Conservation (phyloP, 768 basidiomycete species). For the Butyriboletus loyo region DNA sequence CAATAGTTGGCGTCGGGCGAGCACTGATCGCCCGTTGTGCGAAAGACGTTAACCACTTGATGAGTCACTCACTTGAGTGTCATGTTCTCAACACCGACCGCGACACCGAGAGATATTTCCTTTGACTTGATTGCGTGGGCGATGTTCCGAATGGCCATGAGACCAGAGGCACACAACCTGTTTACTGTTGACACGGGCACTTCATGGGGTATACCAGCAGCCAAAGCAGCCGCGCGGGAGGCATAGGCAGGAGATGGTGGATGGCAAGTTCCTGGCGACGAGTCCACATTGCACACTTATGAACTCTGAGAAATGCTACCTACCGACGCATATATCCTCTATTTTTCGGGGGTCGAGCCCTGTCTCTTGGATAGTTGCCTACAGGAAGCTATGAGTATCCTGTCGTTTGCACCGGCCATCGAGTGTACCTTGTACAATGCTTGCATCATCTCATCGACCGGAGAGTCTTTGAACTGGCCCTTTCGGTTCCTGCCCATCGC, state of each 20-base stretch:
- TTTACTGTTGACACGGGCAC: constrained; percentile 92
- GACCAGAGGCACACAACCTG: constrained; percentile 88
- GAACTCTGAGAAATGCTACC: constrained; percentile 14
- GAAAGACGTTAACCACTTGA: not conserved
- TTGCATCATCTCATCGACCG: constrained; percentile 83
- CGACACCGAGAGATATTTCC: constrained; percentile 85
- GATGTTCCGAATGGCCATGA: constrained; percentile 90
- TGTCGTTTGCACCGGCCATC: not conserved
- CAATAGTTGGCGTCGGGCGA: constrained; percentile 69
- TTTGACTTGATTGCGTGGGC: constrained; percentile 83
- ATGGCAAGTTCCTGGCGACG: constrained; percentile 68
- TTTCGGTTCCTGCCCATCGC: constrained; percentile 86
- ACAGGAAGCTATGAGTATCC: not conserved
- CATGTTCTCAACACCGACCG: constrained; percentile 83
- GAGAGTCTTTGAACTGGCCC: constrained; percentile 85
- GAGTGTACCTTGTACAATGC: constrained; percentile 71
- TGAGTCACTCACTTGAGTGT: constrained; percentile 55
- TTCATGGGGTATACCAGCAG: constrained; percentile 83
- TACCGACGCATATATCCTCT: constrained; percentile 84
- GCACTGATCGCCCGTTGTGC: constrained; percentile 41
- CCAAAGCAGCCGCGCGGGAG: constrained; percentile 82
- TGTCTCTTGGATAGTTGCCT: constrained; percentile 68
- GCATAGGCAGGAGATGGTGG: constrained; percentile 78
- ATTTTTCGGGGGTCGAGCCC: constrained; percentile 67
- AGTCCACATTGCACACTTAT: not conserved